Conservation (phyloP, 1,139 yeast species). For the Fermentozyma sake region DNA sequence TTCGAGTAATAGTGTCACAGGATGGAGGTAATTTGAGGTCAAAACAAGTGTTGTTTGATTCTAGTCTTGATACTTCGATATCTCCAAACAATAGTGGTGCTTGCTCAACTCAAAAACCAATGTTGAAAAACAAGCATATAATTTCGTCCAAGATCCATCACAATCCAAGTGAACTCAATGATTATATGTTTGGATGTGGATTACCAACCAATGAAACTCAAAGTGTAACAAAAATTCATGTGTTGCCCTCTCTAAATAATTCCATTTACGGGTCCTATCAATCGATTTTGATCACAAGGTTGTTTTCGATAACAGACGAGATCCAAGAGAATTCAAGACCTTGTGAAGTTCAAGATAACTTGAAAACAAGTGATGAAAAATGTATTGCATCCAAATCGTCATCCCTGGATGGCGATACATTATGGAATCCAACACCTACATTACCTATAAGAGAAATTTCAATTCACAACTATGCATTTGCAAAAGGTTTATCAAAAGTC, state of each 20-base stretch:
- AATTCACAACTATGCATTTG: constrained; percentile 1
- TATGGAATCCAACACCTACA: constrained; percentile 34
- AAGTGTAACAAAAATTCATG: constrained; percentile 44
- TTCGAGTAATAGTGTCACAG: constrained; percentile 46
- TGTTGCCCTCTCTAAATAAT: constrained; percentile 38
- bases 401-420: constrained; percentile 1
- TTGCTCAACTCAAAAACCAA: too few relatives aligned
- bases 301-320: constrained; percentile 40
- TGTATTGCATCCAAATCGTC: constrained; percentile 6
- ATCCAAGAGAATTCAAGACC: too few relatives aligned
- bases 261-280: constrained; percentile 23
- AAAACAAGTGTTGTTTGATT: constrained; percentile 48
- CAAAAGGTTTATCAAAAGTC: constrained; percentile 3
- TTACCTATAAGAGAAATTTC: constrained; percentile 18
- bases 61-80: constrained; percentile 21
- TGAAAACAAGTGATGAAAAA: constrained; percentile 4
- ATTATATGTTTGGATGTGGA: constrained; percentile 57
- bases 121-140: constrained; percentile 10
- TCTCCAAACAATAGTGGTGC: constrained; percentile 4
- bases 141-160: constrained; percentile 31
- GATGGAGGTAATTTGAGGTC: constrained; percentile 49
- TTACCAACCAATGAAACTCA: constrained; percentile 47
- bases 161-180: constrained; percentile 40
- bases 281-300: constrained; percentile 42
- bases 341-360: too few relatives aligned